Conservation (phyloP, 1,139 yeast species). For the Geotrichum carabidarum region DNA sequence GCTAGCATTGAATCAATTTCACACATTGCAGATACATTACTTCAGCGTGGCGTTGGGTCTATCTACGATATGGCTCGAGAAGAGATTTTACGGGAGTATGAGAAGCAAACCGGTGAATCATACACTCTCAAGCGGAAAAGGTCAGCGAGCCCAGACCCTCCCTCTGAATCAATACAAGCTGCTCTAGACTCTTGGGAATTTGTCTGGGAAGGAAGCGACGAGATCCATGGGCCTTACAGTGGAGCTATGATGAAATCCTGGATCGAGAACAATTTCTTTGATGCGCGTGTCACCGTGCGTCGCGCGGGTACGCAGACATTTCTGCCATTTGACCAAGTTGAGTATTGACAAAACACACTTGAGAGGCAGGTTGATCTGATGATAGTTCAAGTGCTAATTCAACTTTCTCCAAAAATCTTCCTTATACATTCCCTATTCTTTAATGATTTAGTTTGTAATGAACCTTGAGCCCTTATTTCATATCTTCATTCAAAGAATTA, state of each 20-base stretch:
- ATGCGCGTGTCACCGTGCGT: constrained; percentile 46
- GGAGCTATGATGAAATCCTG: constrained; percentile 54
- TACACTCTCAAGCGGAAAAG: constrained; percentile 28
- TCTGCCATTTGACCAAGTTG: constrained; percentile 7
- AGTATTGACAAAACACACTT: background rate
- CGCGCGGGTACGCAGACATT: constrained; percentile 32
- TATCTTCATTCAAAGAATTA: no score
- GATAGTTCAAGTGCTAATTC: no score
- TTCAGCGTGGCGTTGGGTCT: constrained; percentile 40
- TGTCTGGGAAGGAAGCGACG: constrained; percentile 50
- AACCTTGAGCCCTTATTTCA: no score
- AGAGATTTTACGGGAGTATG: constrained; percentile 52
- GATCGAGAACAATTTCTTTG: constrained; percentile 52
- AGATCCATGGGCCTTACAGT: constrained; percentile 58
- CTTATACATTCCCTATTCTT: no score
- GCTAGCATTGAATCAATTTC: constrained; percentile 43
- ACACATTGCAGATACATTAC: constrained; percentile 47
- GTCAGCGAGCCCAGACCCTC: constrained; percentile 14
- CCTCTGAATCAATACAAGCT: constrained; percentile 3
- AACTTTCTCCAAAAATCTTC: no score
- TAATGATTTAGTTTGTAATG: no score
- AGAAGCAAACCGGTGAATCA: constrained; percentile 47
- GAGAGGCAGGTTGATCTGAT: background rate
- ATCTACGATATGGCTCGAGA: constrained; percentile 57
- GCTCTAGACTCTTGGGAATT: constrained; percentile 49